Evolutionary conservation across 257 asterid species (phyloP), one percentile per base, ranked within the genome.

Genomic region (Solanum etuberosum): DNA sequence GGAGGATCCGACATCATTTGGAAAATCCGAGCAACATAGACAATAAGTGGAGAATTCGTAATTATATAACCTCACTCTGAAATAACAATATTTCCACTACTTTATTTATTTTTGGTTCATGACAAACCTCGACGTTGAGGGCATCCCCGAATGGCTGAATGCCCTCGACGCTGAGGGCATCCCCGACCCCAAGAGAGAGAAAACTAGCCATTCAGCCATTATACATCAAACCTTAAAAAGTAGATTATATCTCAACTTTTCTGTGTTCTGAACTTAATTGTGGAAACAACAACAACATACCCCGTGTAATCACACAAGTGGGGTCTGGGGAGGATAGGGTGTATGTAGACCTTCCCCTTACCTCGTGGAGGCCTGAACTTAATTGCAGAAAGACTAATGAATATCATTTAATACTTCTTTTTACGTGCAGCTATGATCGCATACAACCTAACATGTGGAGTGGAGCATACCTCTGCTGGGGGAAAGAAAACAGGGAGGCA

Each of bases 381-480:
- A 76, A 74, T 20, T 74, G 34, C 6, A 20, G 34, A 38, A 27
- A 61, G 57, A 70, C 21, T 57, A 87, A 85, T 38, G 82, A 81
- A 59, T 25, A 82, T 23, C 40, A 35, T 43, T 78, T 16, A 63
- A 15, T 3, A 6, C 38, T 48, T 38, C 21, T 57, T 86, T 21
- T 18, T 90, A 31, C 25, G 27, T 89, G 83, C 91, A 96, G 99
- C 89, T 96, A 96, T 88, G 99, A 96, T 85, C 99, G 99, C 59
- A 88, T 96, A 90, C 98, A 94, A 91, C 98, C 99, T 54, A 94
- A 94, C 76, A 94, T 92, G 38, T 96, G 98, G 98, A 96, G 99
- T 90, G 99, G 99, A 88, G 98, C 99, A 46, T 95, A 96, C 88
- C 93, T 86, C 27, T 96, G 99, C 92, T 96, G 99, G 99, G 98